Percentiles rank a stretch among this genome's conserved stretches.
Evolutionary conservation across 495 filamentous ascomycete genomes (phyloP).

Genomic region (Aspergillus heteromorphus): DNA sequence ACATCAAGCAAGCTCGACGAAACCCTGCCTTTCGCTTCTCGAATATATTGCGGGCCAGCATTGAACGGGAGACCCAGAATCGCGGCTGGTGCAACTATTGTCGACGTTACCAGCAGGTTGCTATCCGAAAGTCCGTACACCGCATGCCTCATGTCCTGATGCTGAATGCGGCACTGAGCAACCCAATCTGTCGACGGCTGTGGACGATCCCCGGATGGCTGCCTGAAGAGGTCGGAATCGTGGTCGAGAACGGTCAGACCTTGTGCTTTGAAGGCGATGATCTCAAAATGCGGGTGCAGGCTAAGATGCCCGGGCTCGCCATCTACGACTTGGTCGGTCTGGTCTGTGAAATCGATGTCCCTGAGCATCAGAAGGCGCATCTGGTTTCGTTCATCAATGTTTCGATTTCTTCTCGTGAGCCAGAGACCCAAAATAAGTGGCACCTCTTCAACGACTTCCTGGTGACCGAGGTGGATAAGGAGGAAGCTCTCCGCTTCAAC

Average conservation of each 20-base stretch:
- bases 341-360: conserved; percentile 80
- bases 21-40: conserved; percentile 63
- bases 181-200: conserved; percentile 63
- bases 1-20: conserved; percentile 45
- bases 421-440: conserved; percentile 62
- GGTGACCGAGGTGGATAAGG: conserved; percentile 68
- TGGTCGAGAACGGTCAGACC: conserved; percentile 74
- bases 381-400: conserved; percentile 89
- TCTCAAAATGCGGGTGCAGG: conserved; percentile 49
- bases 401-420: conserved; percentile 57
- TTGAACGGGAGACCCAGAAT: conserved; percentile 74
- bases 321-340: conserved; percentile 92
- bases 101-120: conserved; percentile 75
- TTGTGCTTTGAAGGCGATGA: conserved; percentile 90
- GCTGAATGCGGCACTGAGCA: conserved; percentile 73
- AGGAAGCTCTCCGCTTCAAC: conserved; percentile 84
- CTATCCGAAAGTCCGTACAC: conserved; percentile 72
- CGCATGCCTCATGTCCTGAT: conserved; percentile 75
- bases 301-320: conserved; percentile 59
- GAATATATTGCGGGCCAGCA: conserved; percentile 75
- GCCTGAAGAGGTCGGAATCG: conserved; percentile 85
- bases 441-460: conserved; percentile 97
- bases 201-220: conserved; percentile 89
- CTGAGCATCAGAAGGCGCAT: conserved; percentile 78
- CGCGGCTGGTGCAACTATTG: conserved; percentile 90